A percentile compares a stretch with the other conserved stretches of the same genome.
Conservation (phyloP, 2,329 filamentous ascomycete genomes). For the Fusarium veterinarium region DNA sequence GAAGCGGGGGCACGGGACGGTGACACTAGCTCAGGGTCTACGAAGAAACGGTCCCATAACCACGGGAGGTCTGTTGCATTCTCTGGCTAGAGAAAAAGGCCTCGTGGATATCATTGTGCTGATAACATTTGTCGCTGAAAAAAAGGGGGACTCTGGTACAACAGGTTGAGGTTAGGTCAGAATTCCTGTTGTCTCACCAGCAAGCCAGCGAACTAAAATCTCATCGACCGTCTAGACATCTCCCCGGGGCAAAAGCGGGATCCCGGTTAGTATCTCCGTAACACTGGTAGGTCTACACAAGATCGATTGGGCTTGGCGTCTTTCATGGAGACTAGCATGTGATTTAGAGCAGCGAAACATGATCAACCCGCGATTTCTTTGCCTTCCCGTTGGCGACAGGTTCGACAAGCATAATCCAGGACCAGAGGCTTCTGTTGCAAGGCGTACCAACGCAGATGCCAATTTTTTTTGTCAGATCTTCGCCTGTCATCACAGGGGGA, state of each 20-base stretch:
- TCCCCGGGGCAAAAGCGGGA: background rate
- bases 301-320: background rate
- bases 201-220: background rate
- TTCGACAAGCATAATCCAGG: background rate
- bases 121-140: background rate
- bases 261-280: no score
- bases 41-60: background rate
- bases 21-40: background rate
- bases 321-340: background rate
- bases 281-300: fast-evolving
- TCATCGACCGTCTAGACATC: background rate
- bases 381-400: no score
- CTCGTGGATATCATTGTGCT: background rate
- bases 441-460: no score
- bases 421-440: no score
- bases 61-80: no score
- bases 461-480: no score
- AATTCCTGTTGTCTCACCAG: background rate
- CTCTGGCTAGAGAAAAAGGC: background rate
- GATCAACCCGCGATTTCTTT: background rate
- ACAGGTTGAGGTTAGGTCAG: background rate
- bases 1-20: background rate
- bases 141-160: no score
- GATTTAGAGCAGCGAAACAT: background rate
- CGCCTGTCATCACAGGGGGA: background rate